Conservation (phyloP, 1,139 yeast genomes). For the Arxiozyma bovina region DNA sequence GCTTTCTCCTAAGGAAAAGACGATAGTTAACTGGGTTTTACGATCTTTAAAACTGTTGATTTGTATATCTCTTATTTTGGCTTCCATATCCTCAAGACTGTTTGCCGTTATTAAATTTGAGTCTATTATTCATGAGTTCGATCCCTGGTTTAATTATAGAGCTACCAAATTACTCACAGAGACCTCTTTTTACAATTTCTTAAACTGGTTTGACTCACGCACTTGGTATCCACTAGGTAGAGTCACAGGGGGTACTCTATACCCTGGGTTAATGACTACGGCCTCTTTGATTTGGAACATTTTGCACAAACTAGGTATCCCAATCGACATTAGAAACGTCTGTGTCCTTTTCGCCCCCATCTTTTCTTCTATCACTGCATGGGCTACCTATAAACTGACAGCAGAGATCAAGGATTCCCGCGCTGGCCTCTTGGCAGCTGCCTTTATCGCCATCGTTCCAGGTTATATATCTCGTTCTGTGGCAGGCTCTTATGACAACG, state of each 20-base stretch:
- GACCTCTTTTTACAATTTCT: conserved; percentile 78
- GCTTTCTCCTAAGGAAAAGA: not conserved
- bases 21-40: not conserved
- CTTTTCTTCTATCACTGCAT: conserved; percentile 87
- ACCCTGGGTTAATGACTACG: conserved; percentile 98
- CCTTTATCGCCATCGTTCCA: conserved; percentile 95
- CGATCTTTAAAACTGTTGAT: conserved; percentile 47
- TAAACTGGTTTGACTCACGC: conserved; percentile 97
- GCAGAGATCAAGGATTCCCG: conserved; percentile 82
- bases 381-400: conserved; percentile 84
- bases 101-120: conserved; percentile 80
- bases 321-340: conserved; percentile 88
- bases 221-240: conserved; percentile 99
- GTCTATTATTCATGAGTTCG: conserved; percentile 95
- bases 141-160: conserved; percentile 97
- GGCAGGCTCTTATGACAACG: conserved; percentile 98
- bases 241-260: conserved; percentile 97
- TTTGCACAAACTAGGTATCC: conserved; percentile 59
- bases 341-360: conserved; percentile 97
- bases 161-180: conserved; percentile 86
- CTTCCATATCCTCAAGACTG: conserved; percentile 84
- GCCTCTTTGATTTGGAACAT: conserved; percentile 78
- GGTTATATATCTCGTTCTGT: conserved; percentile 98
- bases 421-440: conserved; percentile 87
- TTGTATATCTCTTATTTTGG: conserved; percentile 69